Percentiles rank a stretch among this genome's conserved stretches.
phyloP scores from a whole-genome alignment of 2,329 filamentous ascomycete species.

The Xylaria sp. region DNA sequence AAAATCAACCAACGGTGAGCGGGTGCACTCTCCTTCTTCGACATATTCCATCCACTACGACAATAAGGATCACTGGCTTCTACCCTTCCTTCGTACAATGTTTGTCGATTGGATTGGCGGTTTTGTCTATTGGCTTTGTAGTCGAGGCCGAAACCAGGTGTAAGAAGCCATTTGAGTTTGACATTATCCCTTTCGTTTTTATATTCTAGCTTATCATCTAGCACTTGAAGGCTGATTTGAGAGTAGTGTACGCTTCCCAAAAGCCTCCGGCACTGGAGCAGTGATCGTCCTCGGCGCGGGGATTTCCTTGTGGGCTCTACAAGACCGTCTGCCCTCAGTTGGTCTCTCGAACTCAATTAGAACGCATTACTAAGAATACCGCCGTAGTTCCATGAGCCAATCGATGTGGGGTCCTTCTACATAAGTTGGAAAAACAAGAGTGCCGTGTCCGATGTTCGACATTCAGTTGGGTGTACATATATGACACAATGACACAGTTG shows the following conservation, averaged over 20 bases:
- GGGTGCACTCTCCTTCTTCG: slow-evolving; percentile 32
- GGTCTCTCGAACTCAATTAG: slow-evolving; percentile 1
- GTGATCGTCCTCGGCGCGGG: slow-evolving; percentile 26
- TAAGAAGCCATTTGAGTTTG: slow-evolving; percentile 41
- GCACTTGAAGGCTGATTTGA: slow-evolving; percentile 14
- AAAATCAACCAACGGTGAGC: slow-evolving; percentile 35
- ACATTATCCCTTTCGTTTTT: background rate
- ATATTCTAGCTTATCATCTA: background rate
- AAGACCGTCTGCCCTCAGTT: slow-evolving; percentile 20
- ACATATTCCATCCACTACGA: slow-evolving; percentile 19
- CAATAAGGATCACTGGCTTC: slow-evolving; percentile 45
- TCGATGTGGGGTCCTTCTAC: background rate
- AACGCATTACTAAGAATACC: background rate
- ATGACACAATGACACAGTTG: background rate
- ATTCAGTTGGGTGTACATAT: background rate
- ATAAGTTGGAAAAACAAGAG: background rate
- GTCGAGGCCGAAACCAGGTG: slow-evolving; percentile 44
- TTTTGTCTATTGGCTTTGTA: slow-evolving; percentile 48
- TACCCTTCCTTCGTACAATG: slow-evolving; percentile 49
- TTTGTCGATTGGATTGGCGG: slow-evolving; percentile 55
- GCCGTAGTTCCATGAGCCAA: background rate
- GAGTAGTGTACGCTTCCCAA: slow-evolving; percentile 11
- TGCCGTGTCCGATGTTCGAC: background rate
- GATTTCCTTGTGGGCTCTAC: slow-evolving; percentile 28
- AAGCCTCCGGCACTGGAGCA: slow-evolving; percentile 15